Percentiles rank a stretch among this genome's conserved stretches.
Evolutionary conservation across 805 yeast genomes (phyloP).

Genomic region (Cyberlindnera japonica): DNA sequence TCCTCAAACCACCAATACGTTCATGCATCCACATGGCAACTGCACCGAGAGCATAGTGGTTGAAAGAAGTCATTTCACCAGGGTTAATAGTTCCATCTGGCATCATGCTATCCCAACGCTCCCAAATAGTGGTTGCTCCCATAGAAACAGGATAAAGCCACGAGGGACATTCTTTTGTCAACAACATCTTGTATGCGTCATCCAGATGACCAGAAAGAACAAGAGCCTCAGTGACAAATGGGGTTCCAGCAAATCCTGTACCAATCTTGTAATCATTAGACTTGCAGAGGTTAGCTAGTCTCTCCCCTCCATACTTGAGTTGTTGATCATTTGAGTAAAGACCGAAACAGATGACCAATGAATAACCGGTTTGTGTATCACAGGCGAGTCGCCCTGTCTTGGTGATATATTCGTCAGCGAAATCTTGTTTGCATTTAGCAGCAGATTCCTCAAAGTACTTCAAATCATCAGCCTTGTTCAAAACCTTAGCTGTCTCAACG

Average conservation of each 20-base stretch:
- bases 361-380: slow-evolving; percentile 18
- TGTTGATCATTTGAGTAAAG: slow-evolving; percentile 8
- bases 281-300: slow-evolving; percentile 8
- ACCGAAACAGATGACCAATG: slow-evolving; percentile 16
- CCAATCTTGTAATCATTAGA: slow-evolving; percentile 17
- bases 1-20: slow-evolving; percentile 18
- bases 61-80: slow-evolving; percentile 22
- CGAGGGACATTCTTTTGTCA: slow-evolving; percentile 15
- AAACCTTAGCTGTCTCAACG: slow-evolving; percentile 7
- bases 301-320: slow-evolving; percentile 12
- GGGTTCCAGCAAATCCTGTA: slow-evolving; percentile 22
- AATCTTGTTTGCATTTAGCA: slow-evolving; percentile 12
- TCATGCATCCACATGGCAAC: slow-evolving; percentile 22
- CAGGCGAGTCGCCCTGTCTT: slow-evolving; percentile 11
- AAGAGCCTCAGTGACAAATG: slow-evolving; percentile 18
- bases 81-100: slow-evolving; percentile 21
- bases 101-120: slow-evolving; percentile 21
- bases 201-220: slow-evolving; percentile 11
- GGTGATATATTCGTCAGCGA: slow-evolving; percentile 13
- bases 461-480: slow-evolving; percentile 7
- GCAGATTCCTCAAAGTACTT: slow-evolving; percentile 5
- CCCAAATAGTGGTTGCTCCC: slow-evolving; percentile 24
- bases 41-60: slow-evolving; percentile 23
- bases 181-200: slow-evolving; percentile 16
- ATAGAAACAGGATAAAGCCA: slow-evolving; percentile 21